Evolutionary conservation across 495 filamentous ascomycete genomes (phyloP).

Genomic region (Penicillium diatomitis): DNA sequence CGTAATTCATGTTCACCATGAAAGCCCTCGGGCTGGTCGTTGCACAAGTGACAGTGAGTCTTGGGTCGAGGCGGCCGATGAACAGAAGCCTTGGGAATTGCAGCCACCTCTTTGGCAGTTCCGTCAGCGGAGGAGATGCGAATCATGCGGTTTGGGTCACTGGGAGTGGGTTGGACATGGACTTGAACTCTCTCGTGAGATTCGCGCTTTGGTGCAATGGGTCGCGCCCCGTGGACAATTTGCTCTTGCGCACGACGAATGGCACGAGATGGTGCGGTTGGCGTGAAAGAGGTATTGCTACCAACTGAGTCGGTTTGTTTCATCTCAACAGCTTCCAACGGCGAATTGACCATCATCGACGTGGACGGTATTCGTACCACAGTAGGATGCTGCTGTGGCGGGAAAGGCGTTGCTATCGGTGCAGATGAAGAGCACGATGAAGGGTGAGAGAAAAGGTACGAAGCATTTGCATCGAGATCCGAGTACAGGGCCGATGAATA

Average conservation of each 20-base stretch:
- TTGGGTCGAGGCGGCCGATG: slow-evolving; percentile 69
- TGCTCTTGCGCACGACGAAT: slow-evolving; percentile 37
- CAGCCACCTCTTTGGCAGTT: slow-evolving; percentile 49
- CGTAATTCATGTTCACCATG: slow-evolving; percentile 90
- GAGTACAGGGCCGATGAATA: slow-evolving; percentile 21
- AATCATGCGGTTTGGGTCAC: slow-evolving; percentile 39
- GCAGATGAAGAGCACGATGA: slow-evolving; percentile 29
- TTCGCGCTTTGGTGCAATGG: slow-evolving; percentile 38
- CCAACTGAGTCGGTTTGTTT: slow-evolving; percentile 26
- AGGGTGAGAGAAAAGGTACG: slow-evolving; percentile 22
- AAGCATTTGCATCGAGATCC: slow-evolving; percentile 19
- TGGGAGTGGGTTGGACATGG: slow-evolving; percentile 17
- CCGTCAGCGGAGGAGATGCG: slow-evolving; percentile 49
- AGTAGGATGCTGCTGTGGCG: slow-evolving; percentile 7
- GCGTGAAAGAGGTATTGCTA: slow-evolving; percentile 19
- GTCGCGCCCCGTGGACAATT: slow-evolving; percentile 31
- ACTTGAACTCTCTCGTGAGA: slow-evolving; percentile 5
- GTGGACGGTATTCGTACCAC: neutral
- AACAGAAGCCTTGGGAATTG: slow-evolving; percentile 63
- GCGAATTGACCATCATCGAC: slow-evolving; percentile 1
- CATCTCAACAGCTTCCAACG: slow-evolving; percentile 22
- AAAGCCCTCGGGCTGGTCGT: slow-evolving; percentile 75
- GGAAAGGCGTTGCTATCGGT: slow-evolving; percentile 20
- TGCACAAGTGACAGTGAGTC: slow-evolving; percentile 64
- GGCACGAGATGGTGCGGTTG: slow-evolving; percentile 26